phyloP scores from a whole-genome alignment of 2,329 filamentous ascomycete genomes.

The Aspergillus intermedius region DNA sequence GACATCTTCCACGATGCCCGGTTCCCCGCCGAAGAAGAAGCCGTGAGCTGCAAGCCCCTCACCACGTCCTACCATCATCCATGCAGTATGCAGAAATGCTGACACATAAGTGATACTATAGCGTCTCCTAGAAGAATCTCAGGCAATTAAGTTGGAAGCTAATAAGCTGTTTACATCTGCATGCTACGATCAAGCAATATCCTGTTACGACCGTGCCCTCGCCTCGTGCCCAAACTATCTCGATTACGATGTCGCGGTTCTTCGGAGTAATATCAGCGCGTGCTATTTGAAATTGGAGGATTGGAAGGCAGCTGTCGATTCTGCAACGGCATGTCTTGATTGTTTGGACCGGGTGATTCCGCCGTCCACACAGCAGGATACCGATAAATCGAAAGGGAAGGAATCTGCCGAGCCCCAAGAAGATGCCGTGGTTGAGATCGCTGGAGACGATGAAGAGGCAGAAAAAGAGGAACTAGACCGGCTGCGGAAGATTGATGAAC shows the following conservation, averaged over 20 bases:
- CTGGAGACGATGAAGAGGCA: constrained; percentile 34
- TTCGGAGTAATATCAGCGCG: constrained; percentile 82
- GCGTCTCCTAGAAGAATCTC: constrained; percentile 65
- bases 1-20: constrained; percentile 38
- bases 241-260: constrained; percentile 78
- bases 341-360: constrained; percentile 59
- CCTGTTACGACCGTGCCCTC: constrained; percentile 74
- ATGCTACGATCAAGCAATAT: constrained; percentile 70
- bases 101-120: constrained; percentile 25
- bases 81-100: constrained; percentile 1
- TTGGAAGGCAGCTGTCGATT: constrained; percentile 75
- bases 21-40: constrained; percentile 44
- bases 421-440: constrained; percentile 43
- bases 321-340: constrained; percentile 66
- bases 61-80: neutral
- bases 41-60: constrained; percentile 24
- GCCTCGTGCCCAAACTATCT: constrained; percentile 74
- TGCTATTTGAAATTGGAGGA: constrained; percentile 78
- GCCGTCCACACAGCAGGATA: constrained; percentile 23
- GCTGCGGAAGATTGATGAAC: constrained; percentile 40
- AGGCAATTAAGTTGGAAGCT: constrained; percentile 64
- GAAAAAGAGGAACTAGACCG: constrained; percentile 39
- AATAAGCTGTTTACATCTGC: constrained; percentile 71
- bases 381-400: constrained; percentile 4
- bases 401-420: constrained; percentile 11